Percentiles rank a stretch among this genome's conserved stretches.
Conservation (phyloP, 75 land plant genomes). For the Picea glauca region DNA sequence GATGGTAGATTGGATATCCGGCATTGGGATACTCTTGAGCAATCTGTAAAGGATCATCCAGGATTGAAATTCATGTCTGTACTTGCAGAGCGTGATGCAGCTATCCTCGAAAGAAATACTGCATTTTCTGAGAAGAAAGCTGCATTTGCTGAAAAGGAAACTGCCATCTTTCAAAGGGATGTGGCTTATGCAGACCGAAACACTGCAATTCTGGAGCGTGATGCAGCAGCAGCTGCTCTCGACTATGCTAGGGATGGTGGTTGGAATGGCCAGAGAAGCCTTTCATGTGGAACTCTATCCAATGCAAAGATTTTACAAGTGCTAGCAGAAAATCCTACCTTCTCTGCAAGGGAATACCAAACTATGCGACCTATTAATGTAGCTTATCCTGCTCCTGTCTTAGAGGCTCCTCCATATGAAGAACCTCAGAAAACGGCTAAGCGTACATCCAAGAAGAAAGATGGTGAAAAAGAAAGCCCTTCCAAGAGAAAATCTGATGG, state of each 20-base stretch:
- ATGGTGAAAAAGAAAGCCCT: constrained; percentile 21
- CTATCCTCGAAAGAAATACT: constrained; percentile 18
- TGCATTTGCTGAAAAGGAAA: constrained; percentile 23
- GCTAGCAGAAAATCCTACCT: constrained; percentile 24
- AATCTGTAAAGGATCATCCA: constrained; percentile 21
- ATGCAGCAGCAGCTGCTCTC: constrained; percentile 36
- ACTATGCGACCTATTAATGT: not conserved
- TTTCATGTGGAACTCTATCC: not conserved
- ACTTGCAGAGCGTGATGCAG: constrained; percentile 40
- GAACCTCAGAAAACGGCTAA: constrained; percentile 11
- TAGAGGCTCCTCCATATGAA: constrained; percentile 23
- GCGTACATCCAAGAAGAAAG: not conserved
- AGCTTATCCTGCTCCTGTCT: not conserved
- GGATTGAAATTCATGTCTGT: constrained; percentile 50
- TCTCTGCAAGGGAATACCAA: constrained; percentile 5
- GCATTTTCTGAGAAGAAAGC: constrained; percentile 22
- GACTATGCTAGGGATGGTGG: constrained; percentile 39
- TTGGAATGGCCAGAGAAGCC: constrained; percentile 36
- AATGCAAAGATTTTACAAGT: constrained; percentile 29
- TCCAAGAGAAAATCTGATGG: constrained; percentile 36
- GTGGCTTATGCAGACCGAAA: constrained; percentile 33
- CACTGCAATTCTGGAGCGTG: constrained; percentile 15
- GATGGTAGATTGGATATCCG: constrained; percentile 25
- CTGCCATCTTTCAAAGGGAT: constrained; percentile 30
- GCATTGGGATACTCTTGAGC: constrained; percentile 29